Evolutionary conservation across 805 yeast genomes (phyloP).

Genomic region (Starmerella lactis-condensi): DNA sequence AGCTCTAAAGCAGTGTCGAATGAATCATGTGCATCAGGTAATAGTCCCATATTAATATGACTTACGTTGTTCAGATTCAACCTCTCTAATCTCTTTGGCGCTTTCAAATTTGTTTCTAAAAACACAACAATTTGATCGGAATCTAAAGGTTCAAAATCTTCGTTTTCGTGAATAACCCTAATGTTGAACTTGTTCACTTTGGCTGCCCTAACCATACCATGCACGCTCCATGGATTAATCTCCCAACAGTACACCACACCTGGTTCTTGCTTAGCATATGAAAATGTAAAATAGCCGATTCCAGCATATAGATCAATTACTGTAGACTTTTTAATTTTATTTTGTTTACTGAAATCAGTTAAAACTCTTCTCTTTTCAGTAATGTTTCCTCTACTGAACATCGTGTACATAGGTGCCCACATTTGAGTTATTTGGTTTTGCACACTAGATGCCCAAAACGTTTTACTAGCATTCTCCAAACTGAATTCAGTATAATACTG

Average conservation of each 20-base stretch:
- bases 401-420: conserved; percentile 74
- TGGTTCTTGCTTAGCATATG: conserved; percentile 42
- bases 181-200: conserved; percentile 27
- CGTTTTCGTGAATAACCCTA: conserved; percentile 22
- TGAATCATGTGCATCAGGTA: conserved; percentile 50
- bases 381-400: conserved; percentile 77
- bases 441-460: conserved; percentile 51
- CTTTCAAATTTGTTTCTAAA: conserved; percentile 42
- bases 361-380: conserved; percentile 58
- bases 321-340: conserved; percentile 23
- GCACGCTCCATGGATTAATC: conserved; percentile 65
- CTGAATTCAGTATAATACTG: conserved; percentile 13
- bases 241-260: conserved; percentile 55
- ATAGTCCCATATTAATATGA: conserved; percentile 60
- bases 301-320: conserved; percentile 66
- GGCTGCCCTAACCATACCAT: conserved; percentile 47
- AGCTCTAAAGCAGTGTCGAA: conserved; percentile 33
- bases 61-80: conserved; percentile 21
- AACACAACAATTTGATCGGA: conserved; percentile 32
- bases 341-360: conserved; percentile 13
- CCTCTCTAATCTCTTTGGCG: conserved; percentile 25
- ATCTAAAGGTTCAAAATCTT: conserved; percentile 20
- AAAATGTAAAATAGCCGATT: conserved; percentile 64
- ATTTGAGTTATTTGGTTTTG: conserved; percentile 63
- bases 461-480: conserved; percentile 25